A percentile compares a stretch with the other conserved stretches of the same genome.
These are phyloP conservation scores for Ajuga reptans DNA, from an alignment of 305 asterid genomes.

Conservation along the genomic window DNA sequence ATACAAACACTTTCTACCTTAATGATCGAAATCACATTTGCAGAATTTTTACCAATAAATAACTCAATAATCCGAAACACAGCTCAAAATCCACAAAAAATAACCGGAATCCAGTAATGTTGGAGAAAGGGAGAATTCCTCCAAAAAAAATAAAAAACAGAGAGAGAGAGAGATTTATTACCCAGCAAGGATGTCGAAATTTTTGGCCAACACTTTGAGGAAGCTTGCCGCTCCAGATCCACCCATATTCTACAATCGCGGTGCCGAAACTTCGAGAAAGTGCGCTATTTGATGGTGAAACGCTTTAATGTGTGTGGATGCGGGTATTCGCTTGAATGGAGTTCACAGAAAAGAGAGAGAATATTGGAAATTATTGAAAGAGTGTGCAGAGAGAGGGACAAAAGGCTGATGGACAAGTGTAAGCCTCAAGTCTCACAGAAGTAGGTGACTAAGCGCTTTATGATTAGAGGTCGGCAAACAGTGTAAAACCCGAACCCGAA, in stretches of 20 bases:
- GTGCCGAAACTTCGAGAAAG: neutral
- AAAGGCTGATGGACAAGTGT: constrained; percentile 25
- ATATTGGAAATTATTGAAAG: neutral
- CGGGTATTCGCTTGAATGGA: neutral
- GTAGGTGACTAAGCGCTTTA: constrained; percentile 5
- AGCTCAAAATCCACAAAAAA: neutral
- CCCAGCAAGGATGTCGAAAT: constrained; percentile 73
- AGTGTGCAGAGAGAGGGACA: constrained; percentile 10
- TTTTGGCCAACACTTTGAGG: constrained; percentile 41
- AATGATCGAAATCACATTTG: constrained; percentile 12
- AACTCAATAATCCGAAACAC: too few species aligned
- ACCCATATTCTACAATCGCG: constrained; percentile 26
- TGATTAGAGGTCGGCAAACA: neutral
- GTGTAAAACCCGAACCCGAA: too few species aligned
- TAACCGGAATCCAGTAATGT: too few species aligned
- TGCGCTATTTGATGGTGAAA: neutral
- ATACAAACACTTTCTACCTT: neutral
- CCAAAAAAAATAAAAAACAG: neutral
- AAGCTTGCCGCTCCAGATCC: constrained; percentile 60
- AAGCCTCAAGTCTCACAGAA: neutral
- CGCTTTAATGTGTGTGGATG: neutral
- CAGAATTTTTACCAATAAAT: neutral
- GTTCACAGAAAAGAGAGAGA: neutral
- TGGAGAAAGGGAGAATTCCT: neutral
- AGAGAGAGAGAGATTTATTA: constrained; percentile 14